Base-by-base conservation (phyloP, 1,284 basidiomycete genomes). In the Boletus hoseneyae region DNA sequence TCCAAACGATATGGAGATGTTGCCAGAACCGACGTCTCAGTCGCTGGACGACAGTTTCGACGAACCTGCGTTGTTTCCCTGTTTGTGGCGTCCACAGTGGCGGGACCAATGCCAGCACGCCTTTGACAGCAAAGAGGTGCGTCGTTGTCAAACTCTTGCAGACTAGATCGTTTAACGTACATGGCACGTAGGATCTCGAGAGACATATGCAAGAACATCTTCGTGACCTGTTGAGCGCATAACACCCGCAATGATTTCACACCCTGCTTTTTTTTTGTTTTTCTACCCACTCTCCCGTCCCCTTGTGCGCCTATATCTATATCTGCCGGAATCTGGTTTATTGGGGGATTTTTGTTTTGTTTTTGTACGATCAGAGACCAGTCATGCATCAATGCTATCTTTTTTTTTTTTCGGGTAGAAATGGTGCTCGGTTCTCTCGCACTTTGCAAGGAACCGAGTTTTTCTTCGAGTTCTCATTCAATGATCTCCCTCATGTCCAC, bases 101-200 rank as follows among this genome's bases (percentile, higher is more conserved):
- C 55, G 59, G 42, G 63, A 67, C 6, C 67, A 57, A 41, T 66
- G 64, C 33, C 61, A 48, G 21, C 55, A 57, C 7, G 16, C 49
- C 4, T 66, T 69, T 35, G 64, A 66, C 47, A 42, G 61, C 47
- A 68, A 58, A 39, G 67, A 66, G 66, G 64, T 67, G 36, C 9
- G 62, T 42, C 32, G 33, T n/a, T 4, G 32, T 38, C 11, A 11
- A 3, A 32, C 9, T 6, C 5, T n/a, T 33, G 41, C 27, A 29
- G 4, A 2, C 9, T 3, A 8, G n/a, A 15, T 25, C 13, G 15
- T 23, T 61, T 2, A 19, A 1, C 11, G 35, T 9, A 13, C 6
- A n/a, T n/a, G n/a, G n/a, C 6, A 13, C 6, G 30, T 12, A 62
- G 60, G 60, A 62, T 37, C 52, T 62, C 21, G 60, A 62, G 40